phyloP scores from a whole-genome alignment of 2,329 filamentous ascomycete genomes.

The Pestalotiopsis sp. region DNA sequence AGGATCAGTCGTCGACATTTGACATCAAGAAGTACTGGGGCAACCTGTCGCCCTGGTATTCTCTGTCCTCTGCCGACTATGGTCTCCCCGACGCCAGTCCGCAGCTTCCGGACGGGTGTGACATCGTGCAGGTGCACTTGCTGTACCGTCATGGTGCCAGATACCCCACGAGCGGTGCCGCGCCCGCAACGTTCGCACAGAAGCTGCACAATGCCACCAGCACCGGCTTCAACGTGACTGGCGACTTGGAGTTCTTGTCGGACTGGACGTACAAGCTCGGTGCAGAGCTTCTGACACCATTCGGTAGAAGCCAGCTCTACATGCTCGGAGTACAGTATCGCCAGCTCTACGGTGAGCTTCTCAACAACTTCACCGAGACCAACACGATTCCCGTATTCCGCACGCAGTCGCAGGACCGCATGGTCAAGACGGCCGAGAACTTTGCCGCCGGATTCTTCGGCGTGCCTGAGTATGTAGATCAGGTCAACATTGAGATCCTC shows the following conservation, averaged over 20 bases:
- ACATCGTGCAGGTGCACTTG: conserved; percentile 33
- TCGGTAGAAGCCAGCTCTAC: conserved; percentile 43
- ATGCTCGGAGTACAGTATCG: conserved; percentile 41
- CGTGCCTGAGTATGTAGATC: conserved; percentile 33
- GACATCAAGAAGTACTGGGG: conserved; percentile 35
- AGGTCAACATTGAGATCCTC: conserved; percentile 36
- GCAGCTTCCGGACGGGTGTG: conserved; percentile 31
- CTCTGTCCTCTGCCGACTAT: conserved; percentile 33
- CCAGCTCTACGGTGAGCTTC: conserved; percentile 42
- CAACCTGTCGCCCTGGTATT: conserved; percentile 36
- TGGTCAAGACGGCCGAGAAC: conserved; percentile 35
- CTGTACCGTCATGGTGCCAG: conserved; percentile 35
- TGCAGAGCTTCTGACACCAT: conserved; percentile 37
- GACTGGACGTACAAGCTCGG: conserved; percentile 38
- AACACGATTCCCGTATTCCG: conserved; percentile 40
- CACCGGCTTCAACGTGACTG: conserved; percentile 33
- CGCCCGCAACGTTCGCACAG: conserved; percentile 31
- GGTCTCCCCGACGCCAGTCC: conserved; percentile 32
- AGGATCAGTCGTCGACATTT: conserved; percentile 24
- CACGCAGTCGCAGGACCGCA: conserved; percentile 34
- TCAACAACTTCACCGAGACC: conserved; percentile 44
- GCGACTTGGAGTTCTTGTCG: conserved; percentile 30
- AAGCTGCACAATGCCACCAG: conserved; percentile 36
- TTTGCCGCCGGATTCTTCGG: conserved; percentile 36
- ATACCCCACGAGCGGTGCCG: conserved; percentile 32